Conservation (phyloP, 768 basidiomycete species). For the Dioszegia hungarica region DNA sequence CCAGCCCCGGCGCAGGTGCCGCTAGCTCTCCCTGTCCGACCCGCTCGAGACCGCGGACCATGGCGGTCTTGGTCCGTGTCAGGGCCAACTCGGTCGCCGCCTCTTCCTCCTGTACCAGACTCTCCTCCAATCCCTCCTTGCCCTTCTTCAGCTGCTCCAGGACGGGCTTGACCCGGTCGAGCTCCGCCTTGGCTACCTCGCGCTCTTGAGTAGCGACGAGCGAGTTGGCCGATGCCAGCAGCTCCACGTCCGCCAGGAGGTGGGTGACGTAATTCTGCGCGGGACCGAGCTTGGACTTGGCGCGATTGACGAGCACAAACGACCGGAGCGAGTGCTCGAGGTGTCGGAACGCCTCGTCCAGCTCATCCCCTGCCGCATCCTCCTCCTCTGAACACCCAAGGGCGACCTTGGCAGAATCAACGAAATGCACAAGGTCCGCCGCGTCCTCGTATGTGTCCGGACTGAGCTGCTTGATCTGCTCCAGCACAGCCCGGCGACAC, state of each 20-base stretch:
- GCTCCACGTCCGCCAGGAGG: constrained; percentile 81
- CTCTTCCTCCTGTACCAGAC: constrained; percentile 75
- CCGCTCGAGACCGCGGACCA: constrained; percentile 67
- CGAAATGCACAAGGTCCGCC: constrained; percentile 93
- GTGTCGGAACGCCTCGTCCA: constrained; percentile 64
- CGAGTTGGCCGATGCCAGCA: constrained; percentile 78
- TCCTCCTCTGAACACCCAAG: constrained; percentile 54
- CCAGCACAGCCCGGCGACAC: constrained; percentile 78
- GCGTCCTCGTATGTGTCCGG: constrained; percentile 89
- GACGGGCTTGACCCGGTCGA: constrained; percentile 67
- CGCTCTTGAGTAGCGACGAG: constrained; percentile 78
- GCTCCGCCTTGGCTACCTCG: constrained; percentile 64
- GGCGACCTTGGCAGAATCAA: constrained; percentile 69
- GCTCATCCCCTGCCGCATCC: constrained; percentile 56
- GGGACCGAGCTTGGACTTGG: constrained; percentile 93
- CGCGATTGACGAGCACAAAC: constrained; percentile 90
- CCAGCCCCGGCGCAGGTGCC: constrained; percentile 20
- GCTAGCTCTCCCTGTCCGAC: constrained; percentile 71
- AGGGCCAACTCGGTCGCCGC: constrained; percentile 58
- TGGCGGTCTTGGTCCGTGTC: constrained; percentile 57
- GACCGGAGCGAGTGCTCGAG: constrained; percentile 85
- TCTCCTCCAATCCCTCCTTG: constrained; percentile 70
- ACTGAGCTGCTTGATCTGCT: constrained; percentile 87
- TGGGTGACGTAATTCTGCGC: constrained; percentile 85
- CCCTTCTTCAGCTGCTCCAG: constrained; percentile 79